Conservation (phyloP, 371 early-diverging fungal genomes). For the Mortierella sp. region DNA sequence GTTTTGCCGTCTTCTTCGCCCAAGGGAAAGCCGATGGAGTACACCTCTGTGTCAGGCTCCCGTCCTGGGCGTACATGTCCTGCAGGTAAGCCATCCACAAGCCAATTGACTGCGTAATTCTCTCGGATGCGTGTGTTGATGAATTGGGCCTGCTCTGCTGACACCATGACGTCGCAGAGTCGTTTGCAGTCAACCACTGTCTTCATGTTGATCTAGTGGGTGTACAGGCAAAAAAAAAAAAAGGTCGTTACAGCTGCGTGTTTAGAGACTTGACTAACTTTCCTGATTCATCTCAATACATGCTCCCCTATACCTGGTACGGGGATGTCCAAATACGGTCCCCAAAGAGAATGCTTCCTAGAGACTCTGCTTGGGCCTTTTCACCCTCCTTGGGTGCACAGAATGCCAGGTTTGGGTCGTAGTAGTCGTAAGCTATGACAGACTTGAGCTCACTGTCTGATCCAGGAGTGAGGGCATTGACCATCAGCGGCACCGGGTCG, state of each 20-base stretch:
- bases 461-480: conserved; percentile 89
- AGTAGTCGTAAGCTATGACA: conserved; percentile 89
- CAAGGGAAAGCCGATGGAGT: conserved; percentile 84
- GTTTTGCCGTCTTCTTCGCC: conserved; percentile 54
- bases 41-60: conserved; percentile 68
- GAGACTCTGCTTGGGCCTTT: conserved; percentile 79
- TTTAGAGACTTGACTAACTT: too few species aligned
- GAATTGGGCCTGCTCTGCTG: conserved; percentile 80
- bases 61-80: conserved; percentile 73
- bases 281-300: too few species aligned
- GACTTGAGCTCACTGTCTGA: conserved; percentile 73
- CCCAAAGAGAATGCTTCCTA: conserved; percentile 96
- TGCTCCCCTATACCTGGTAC: conserved; percentile 83
- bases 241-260: too few species aligned
- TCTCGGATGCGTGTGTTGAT: conserved; percentile 87
- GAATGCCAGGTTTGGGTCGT: conserved; percentile 85
- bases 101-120: conserved; percentile 84
- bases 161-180: conserved; percentile 73
- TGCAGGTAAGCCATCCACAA: conserved; percentile 95
- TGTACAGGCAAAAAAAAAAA: too few species aligned
- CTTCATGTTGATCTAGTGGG: conserved; percentile 75
- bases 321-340: conserved; percentile 91
- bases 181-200: conserved; percentile 65
- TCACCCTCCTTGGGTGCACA: conserved; percentile 80
- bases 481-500: conserved; percentile 78